These are phyloP conservation scores for Trypanosoma conorhini DNA, from an alignment of 208 protist genomes.

Conservation along the genomic window DNA sequence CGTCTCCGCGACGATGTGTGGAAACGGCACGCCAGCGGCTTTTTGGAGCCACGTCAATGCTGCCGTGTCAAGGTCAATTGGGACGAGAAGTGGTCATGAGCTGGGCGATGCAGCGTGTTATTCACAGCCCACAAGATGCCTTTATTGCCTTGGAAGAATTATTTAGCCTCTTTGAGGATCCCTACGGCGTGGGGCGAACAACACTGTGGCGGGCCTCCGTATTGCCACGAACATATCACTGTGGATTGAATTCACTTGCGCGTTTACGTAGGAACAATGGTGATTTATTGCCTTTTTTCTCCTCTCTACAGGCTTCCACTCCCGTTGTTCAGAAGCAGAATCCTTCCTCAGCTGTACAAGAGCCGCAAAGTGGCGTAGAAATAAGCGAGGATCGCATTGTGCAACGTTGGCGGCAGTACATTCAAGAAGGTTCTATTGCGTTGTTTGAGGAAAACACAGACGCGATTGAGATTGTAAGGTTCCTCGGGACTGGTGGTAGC, in stretches of 20 bases:
- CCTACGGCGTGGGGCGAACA: slow-evolving; percentile 36
- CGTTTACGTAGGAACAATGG: slow-evolving; percentile 25
- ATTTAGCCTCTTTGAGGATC: slow-evolving; percentile 45
- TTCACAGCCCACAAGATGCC: slow-evolving; percentile 43
- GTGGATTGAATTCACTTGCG: slow-evolving; percentile 17
- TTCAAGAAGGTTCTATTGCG: slow-evolving; percentile 39
- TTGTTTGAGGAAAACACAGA: slow-evolving; percentile 59
- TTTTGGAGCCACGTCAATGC: slow-evolving; percentile 39
- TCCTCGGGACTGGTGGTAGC: slow-evolving; percentile 76
- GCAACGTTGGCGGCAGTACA: slow-evolving; percentile 63
- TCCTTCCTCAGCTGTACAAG: neutral
- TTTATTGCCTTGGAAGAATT: slow-evolving; percentile 42
- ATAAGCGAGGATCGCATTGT: slow-evolving; percentile 28
- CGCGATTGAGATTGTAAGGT: slow-evolving; percentile 45
- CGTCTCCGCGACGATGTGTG: slow-evolving; percentile 33
- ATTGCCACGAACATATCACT: slow-evolving; percentile 32
- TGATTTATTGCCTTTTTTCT: slow-evolving; percentile 44
- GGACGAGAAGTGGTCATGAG: slow-evolving; percentile 37
- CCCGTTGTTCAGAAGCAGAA: neutral
- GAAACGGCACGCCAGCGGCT: slow-evolving; percentile 47
- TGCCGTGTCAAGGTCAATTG: slow-evolving; percentile 45
- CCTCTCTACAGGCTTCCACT: neutral
- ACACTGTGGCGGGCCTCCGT: slow-evolving; percentile 29
- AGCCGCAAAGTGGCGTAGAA: neutral
- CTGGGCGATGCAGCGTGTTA: slow-evolving; percentile 55